Evolutionary conservation across 768 basidiomycete genomes (phyloP).

Genomic region (Sistotremastrum suecicum): DNA sequence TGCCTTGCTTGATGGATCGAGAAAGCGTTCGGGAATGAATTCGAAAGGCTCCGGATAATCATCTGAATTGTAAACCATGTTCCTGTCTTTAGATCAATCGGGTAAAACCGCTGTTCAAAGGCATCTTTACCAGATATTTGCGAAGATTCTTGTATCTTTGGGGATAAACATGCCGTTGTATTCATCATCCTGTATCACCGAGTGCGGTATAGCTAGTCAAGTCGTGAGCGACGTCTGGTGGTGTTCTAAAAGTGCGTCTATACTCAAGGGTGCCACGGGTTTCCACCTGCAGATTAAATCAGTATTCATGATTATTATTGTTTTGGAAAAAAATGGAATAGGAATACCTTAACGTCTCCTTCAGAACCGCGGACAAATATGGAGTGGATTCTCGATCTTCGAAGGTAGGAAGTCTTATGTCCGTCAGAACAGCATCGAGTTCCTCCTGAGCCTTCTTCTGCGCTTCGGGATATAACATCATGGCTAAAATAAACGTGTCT

Average conservation of each 20-base stretch:
- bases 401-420: too few species aligned
- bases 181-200: constrained; percentile 6
- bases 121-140: constrained; percentile 5
- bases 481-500: constrained; percentile 11
- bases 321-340: too few species aligned
- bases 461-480: constrained; percentile 13
- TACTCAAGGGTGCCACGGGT: too few species aligned
- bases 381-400: too few species aligned
- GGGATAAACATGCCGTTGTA: constrained; percentile 10
- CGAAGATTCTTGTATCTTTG: constrained; percentile 5
- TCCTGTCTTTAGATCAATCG: not conserved
- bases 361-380: not conserved
- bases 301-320: too few species aligned
- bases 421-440: constrained; percentile 9
- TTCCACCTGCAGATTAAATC: too few species aligned
- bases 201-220: not conserved
- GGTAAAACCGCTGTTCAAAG: too few species aligned
- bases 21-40: constrained; percentile 16
- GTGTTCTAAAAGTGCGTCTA: too few species aligned
- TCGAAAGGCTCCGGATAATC: constrained; percentile 14
- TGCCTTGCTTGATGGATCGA: not conserved
- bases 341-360: too few species aligned
- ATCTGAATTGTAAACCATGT: constrained; percentile 9
- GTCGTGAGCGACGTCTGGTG: too few species aligned
- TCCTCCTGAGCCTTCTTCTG: constrained; percentile 15